These are phyloP conservation scores for Trypanosoma congolense DNA, from an alignment of 208 protist genomes.

Conservation along the genomic window DNA sequence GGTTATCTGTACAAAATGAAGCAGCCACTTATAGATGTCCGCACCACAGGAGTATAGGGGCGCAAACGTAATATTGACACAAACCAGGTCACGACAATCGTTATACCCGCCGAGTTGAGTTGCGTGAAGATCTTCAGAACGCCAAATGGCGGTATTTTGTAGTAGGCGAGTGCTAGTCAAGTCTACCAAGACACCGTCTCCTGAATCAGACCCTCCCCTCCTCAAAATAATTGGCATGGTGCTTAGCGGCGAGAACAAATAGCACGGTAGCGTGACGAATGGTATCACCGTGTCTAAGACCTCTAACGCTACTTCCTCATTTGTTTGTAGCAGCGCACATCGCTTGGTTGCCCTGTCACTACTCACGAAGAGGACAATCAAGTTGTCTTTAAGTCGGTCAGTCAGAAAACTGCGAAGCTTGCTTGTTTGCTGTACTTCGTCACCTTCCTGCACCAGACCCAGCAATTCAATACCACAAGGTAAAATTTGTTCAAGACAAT, in stretches of 20 bases:
- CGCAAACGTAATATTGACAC: conserved; percentile 19
- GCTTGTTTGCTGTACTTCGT: not conserved
- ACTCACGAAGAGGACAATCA: conserved; percentile 2
- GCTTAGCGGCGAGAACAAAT: conserved; percentile 14
- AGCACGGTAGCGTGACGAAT: conserved; percentile 20
- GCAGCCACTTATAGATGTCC: conserved; percentile 17
- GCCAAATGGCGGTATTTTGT: conserved; percentile 6
- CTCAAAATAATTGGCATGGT: conserved; percentile 12
- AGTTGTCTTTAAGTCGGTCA: not conserved
- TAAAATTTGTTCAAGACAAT: conserved; percentile 64
- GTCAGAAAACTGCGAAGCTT: conserved; percentile 3
- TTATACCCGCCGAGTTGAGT: conserved; percentile 11
- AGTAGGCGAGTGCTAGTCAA: not conserved
- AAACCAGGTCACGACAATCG: conserved; percentile 3
- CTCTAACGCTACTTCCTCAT: conserved; percentile 1
- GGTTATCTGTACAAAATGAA: conserved; percentile 11
- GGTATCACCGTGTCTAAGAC: not conserved
- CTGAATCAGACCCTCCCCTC: not conserved
- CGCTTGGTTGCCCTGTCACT: not conserved
- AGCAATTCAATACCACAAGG: conserved; percentile 56
- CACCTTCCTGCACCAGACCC: conserved; percentile 22
- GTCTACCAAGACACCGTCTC: conserved; percentile 5
- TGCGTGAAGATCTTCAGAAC: conserved; percentile 8
- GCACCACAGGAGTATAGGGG: conserved; percentile 12
- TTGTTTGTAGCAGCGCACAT: conserved; percentile 12